phyloP scores from a whole-genome alignment of 495 filamentous ascomycete genomes.

The Penicillium antarcticum region DNA sequence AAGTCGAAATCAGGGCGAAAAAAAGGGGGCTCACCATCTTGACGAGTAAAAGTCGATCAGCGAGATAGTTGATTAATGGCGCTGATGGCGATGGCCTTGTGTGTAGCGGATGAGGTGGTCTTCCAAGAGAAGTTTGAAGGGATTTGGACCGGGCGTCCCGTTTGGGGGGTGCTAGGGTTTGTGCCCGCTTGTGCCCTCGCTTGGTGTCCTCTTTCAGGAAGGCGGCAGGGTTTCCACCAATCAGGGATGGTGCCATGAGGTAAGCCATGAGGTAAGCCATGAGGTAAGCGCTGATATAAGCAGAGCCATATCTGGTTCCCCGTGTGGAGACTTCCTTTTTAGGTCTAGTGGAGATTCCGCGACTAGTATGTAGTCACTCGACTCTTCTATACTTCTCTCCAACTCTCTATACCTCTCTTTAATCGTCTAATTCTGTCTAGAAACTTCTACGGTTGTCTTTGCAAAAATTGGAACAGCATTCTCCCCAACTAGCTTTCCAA shows the following conservation, averaged over 20 bases:
- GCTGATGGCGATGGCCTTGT: slow-evolving; percentile 50
- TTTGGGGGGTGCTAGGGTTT: slow-evolving; percentile 34
- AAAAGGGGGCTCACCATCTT: slow-evolving; percentile 43
- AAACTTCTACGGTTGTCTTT: no score
- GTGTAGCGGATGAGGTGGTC: slow-evolving; percentile 36
- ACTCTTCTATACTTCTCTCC: neutral
- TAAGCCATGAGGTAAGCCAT: neutral
- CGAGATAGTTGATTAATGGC: slow-evolving; percentile 46
- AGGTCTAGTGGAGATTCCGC: neutral
- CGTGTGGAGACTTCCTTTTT: neutral
- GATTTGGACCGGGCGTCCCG: slow-evolving; percentile 27
- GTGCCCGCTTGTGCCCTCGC: slow-evolving; percentile 38
- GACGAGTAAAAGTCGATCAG: slow-evolving; percentile 48
- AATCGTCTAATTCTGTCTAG: neutral
- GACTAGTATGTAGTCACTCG: slow-evolving; percentile 10
- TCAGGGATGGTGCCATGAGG: slow-evolving; percentile 3
- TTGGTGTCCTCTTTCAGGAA: slow-evolving; percentile 27
- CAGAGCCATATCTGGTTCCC: neutral
- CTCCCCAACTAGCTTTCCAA: no score
- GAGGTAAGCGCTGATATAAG: neutral
- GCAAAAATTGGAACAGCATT: no score
- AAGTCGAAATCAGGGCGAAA: slow-evolving; percentile 7
- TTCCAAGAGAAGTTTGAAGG: slow-evolving; percentile 39
- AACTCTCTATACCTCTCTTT: neutral
- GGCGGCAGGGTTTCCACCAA: slow-evolving; percentile 22